Evolutionary conservation across 495 filamentous ascomycete species (phyloP).

Genomic region (Mytilinidion resinicola): DNA sequence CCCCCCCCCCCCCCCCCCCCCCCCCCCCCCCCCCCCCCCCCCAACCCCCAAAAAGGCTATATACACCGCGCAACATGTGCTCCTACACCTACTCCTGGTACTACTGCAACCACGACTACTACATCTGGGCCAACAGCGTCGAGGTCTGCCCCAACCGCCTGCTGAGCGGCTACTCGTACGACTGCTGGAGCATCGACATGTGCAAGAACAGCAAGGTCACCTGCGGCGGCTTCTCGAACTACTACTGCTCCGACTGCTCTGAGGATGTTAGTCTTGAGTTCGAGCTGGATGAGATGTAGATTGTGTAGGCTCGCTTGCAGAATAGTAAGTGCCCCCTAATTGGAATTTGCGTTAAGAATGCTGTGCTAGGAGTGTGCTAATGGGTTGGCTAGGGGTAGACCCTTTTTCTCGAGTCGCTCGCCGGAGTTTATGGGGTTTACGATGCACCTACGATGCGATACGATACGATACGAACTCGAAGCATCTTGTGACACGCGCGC

Average conservation of each 20-base stretch:
- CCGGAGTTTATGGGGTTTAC: constrained; percentile 1
- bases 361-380: background rate
- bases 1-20: too few relatives aligned
- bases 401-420: background rate
- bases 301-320: background rate
- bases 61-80: constrained; percentile 36
- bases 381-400: background rate
- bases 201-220: constrained; percentile 35
- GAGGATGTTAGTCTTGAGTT: constrained; percentile 31
- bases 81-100: constrained; percentile 34
- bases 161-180: constrained; percentile 34
- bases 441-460: background rate
- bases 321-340: too few relatives aligned
- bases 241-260: constrained; percentile 33
- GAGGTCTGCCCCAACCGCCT: constrained; percentile 31
- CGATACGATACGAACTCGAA: too few relatives aligned
- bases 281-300: constrained; percentile 29
- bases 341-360: too few relatives aligned
- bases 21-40: constrained; percentile 52
- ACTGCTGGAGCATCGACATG: constrained; percentile 36
- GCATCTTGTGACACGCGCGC: background rate
- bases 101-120: constrained; percentile 36
- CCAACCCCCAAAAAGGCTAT: constrained; percentile 32
- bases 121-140: constrained; percentile 32
- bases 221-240: constrained; percentile 31